phyloP scores from a whole-genome alignment of 2,329 filamentous ascomycete genomes.

The Aspergillus ruber region DNA sequence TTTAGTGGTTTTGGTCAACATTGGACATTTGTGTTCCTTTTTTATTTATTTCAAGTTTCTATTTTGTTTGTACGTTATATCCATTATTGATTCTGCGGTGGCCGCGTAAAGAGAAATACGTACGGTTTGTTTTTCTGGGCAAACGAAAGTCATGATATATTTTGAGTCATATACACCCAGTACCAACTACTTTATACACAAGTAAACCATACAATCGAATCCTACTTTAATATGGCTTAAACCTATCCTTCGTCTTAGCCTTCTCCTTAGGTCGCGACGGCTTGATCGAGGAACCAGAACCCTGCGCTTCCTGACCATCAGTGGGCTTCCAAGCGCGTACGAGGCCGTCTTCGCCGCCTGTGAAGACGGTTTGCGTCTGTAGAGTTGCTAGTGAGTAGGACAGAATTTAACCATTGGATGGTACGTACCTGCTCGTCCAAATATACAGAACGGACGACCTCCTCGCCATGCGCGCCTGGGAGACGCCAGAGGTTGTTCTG shows the following conservation, averaged over 20 bases:
- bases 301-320: conserved; percentile 12
- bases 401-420: not conserved
- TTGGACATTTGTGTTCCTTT: conserved; percentile 8
- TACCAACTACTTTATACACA: conserved; percentile 12
- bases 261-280: conserved; percentile 25
- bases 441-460: conserved; percentile 42
- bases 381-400: conserved; percentile 1
- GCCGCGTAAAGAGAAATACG: too few species aligned
- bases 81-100: too few species aligned
- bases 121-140: too few species aligned
- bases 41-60: too few species aligned
- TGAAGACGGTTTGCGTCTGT: conserved; percentile 37
- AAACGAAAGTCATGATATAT: not conserved
- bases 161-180: not conserved
- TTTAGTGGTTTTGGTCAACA: conserved; percentile 1
- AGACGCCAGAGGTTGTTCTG: conserved; percentile 35
- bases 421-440: conserved; percentile 37
- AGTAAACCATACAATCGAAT: not conserved
- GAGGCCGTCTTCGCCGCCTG: conserved; percentile 41
- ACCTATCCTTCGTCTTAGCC: conserved; percentile 30
- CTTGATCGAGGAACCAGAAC: conserved; percentile 16
- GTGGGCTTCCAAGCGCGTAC: conserved; percentile 33
- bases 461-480: conserved; percentile 43
- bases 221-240: conserved; percentile 29
- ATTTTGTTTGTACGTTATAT: too few species aligned